Percentiles rank a stretch among this genome's conserved stretches.
Evolutionary conservation across 192 early-diverging fungal species (phyloP).

Genomic region (Coemansia sp.): DNA sequence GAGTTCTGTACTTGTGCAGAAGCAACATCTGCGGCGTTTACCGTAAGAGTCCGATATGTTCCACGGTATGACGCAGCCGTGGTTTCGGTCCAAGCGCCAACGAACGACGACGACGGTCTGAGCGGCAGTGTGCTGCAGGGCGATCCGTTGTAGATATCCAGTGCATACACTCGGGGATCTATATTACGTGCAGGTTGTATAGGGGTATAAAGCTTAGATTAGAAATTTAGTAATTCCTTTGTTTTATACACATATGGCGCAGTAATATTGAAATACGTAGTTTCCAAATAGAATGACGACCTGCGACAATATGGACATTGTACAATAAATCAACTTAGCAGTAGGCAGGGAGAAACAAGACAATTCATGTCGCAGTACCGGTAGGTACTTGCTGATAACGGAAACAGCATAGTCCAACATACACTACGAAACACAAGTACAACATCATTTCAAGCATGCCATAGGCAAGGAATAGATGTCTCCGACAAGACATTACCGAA

Average conservation of each 20-base stretch:
- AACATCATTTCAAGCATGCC: too few species aligned
- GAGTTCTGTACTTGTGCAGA: slow-evolving; percentile 19
- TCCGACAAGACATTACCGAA: too few species aligned
- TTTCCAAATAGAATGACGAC: too few species aligned
- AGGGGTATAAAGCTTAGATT: background rate
- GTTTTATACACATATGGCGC: too few species aligned
- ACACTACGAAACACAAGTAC: too few species aligned
- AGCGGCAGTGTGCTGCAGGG: slow-evolving; percentile 28
- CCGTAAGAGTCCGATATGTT: slow-evolving; percentile 31
- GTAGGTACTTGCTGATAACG: too few species aligned
- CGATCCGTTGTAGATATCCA: slow-evolving; percentile 37
- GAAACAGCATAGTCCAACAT: too few species aligned
- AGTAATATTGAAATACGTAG: background rate
- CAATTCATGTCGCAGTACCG: too few species aligned
- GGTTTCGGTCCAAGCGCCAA: slow-evolving; percentile 35
- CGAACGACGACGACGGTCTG: slow-evolving; percentile 18
- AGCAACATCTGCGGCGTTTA: slow-evolving; percentile 21
- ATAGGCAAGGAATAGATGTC: too few species aligned
- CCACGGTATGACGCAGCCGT: slow-evolving; percentile 36
- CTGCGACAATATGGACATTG: background rate
- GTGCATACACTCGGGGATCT: slow-evolving; percentile 38
- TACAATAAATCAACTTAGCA: background rate
- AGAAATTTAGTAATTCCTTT: background rate
- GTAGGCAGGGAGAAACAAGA: too few species aligned
- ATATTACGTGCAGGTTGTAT: slow-evolving; percentile 4